Evolutionary conservation across 164 flowering plant species (phyloP), one percentile per base, ranked within the genome.

Genomic region (Protea cynaroides): DNA sequence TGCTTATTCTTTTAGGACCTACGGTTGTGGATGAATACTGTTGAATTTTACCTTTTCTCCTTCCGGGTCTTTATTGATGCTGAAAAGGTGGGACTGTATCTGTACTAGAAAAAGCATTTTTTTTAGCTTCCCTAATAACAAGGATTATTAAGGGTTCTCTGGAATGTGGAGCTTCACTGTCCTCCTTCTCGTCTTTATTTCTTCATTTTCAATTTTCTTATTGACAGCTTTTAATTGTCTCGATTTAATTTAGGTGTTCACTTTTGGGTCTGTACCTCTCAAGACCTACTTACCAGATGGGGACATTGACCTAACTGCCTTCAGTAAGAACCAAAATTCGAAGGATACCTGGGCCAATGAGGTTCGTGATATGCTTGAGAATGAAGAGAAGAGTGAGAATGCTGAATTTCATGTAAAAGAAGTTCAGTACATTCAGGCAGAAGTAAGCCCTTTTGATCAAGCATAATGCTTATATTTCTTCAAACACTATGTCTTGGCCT

Each of bases 211-310:
- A 25, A 14, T 40, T 1, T 22, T 25, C 54, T 10, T 52, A 29
- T 29, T 29, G 34, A 29, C 34, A 5, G 34, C 55, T 34, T 54
- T 23, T 61, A 61, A 54, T 29, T 29, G 14, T 58, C 19, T 44
- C 58, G 25, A 24, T 63, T 62, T 15, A 64, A 4, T 78, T 23
- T 79, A 89, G 98, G 97, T 94, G 56, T 87, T 83, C 69, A 85
- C 91, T 25, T 94, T 87, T 84, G 98, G 98, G 37, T 94, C 98
- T 55, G 98, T 90, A 25, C 98, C 98, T 55, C 80, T 94, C 40
- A 94, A 94, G 80, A 94, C 97, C 10, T 94, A 94, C 78, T 78
- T 94, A 67, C 98, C 98, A 46, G 98, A 94, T 81, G 98, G 98
- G 21, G 98, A 94, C 70, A 94, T 94, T 69, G 98, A 94, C 79